Evolutionary conservation across 371 early-diverging fungal genomes (phyloP), one percentile per base, ranked within the genome.

Genomic region (Mucor sp.): DNA sequence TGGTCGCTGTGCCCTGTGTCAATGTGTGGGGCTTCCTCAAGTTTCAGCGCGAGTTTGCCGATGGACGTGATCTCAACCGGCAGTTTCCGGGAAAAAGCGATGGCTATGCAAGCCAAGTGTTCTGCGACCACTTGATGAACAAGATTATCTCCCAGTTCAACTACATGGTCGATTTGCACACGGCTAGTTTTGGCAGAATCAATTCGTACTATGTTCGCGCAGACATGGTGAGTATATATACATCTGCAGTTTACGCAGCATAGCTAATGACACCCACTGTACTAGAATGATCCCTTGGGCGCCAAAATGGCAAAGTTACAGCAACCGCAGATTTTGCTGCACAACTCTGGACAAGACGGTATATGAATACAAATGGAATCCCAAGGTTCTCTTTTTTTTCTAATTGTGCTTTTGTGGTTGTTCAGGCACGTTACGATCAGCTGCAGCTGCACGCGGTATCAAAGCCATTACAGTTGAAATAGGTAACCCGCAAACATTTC

Each of bases 401-500:
- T 47, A 19, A 21, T 47, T 3, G 3, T 47, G 11, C 21, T 47
- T 47, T 47, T 47, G 21, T 47, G 44, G 44, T 44, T n/a, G 19
- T 37, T 47, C 82, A 66, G 91, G 95, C 30, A 93, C 96, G 5
- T 76, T 96, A 68, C 84, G 96, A 59, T 92, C 92, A 28, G 95
- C 94, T 1, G 94, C 94, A 6, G 89, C 88, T 79, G 80, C 89
- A 65, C 81, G 85, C 19, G 90, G 92, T 23, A 92, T 96, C 43
- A 90, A 90, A 28, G 91, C 95, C 21, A 94, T 96, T 55, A 95
- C 95, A 2, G 95, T 96, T 25, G 93, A 93, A 69, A 91, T 93
- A 66, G 93, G 93, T 25, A 90, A 93, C 65, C 92, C 92, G 9
- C 84, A 90, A 47, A 76, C 84, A 17, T 89, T 93, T 77, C 90